phyloP scores from a whole-genome alignment of 768 basidiomycete species.

The Suillus paluster region DNA sequence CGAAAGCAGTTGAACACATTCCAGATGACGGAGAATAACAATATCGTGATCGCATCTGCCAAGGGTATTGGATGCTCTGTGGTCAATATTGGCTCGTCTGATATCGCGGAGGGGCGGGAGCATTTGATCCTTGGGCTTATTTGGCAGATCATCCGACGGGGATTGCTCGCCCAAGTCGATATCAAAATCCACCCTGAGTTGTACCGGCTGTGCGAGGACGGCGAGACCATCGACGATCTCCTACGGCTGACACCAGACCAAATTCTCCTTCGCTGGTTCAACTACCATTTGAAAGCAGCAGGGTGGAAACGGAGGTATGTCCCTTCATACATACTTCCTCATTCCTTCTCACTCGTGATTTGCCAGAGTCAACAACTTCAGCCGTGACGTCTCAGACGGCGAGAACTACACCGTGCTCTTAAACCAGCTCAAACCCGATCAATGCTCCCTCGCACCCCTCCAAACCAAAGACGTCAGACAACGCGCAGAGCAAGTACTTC shows the following conservation, averaged over 20 bases:
- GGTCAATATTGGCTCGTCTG: constrained; percentile 95
- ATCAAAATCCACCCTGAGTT: constrained; percentile 98
- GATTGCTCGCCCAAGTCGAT: constrained; percentile 92
- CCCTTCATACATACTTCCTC: not conserved
- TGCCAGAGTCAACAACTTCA: constrained; percentile 94
- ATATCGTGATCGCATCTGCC: constrained; percentile 97
- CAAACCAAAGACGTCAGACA: constrained; percentile 81
- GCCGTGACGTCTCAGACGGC: constrained; percentile 94
- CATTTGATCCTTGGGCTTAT: constrained; percentile 97
- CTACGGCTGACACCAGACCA: constrained; percentile 94
- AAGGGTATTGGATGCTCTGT: constrained; percentile 99
- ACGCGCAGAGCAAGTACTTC: constrained; percentile 91
- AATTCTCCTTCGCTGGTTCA: constrained; percentile 98
- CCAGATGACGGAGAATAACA: constrained; percentile 99
- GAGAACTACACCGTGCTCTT: constrained; percentile 98
- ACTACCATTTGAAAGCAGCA: constrained; percentile 96
- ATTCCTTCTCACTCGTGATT: constrained; percentile 8
- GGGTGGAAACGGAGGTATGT: constrained; percentile 83
- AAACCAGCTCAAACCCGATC: constrained; percentile 92
- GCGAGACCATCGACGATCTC: constrained; percentile 95
- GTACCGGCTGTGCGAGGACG: constrained; percentile 95
- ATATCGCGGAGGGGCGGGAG: constrained; percentile 91
- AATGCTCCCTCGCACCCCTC: constrained; percentile 90
- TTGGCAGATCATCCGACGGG: constrained; percentile 97
- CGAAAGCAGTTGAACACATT: constrained; percentile 93